Evolutionary conservation across 2,329 filamentous ascomycete genomes (phyloP).

Genomic region (Ophiostoma australiae): DNA sequence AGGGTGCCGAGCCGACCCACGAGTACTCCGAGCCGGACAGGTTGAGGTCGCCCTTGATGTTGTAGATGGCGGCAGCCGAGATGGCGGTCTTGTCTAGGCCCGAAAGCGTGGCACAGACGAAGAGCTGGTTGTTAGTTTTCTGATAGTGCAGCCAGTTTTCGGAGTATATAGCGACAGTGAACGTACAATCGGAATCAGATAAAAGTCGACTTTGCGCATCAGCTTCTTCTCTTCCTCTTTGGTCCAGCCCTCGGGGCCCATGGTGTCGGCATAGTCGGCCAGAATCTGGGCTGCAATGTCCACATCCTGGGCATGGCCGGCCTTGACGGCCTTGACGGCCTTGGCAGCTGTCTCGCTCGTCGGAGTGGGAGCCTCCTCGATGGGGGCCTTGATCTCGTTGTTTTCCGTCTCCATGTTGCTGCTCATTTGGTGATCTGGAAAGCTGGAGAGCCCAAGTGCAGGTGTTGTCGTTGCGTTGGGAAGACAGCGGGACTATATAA

Average conservation of each 20-base stretch:
- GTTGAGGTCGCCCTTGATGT: slow-evolving; percentile 28
- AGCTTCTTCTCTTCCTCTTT: slow-evolving; percentile 27
- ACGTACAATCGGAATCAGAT: slow-evolving; percentile 28
- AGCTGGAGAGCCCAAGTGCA: too few relatives aligned
- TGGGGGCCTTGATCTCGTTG: background rate
- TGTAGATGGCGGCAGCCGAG: slow-evolving; percentile 31
- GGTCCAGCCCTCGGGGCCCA: slow-evolving; percentile 24
- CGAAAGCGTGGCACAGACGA: slow-evolving; percentile 23
- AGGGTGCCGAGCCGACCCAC: slow-evolving; percentile 30
- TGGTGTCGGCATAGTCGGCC: slow-evolving; percentile 29
- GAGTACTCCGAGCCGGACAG: slow-evolving; percentile 31
- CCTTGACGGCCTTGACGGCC: slow-evolving; percentile 30
- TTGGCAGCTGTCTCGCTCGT: background rate
- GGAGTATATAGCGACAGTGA: slow-evolving; percentile 24
- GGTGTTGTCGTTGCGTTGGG: too few relatives aligned
- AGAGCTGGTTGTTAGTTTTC: slow-evolving; percentile 4
- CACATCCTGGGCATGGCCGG: slow-evolving; percentile 29
- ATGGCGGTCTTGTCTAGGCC: slow-evolving; percentile 30
- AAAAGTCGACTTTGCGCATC: slow-evolving; percentile 26
- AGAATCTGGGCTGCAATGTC: slow-evolving; percentile 32
- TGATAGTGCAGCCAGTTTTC: slow-evolving; percentile 18
- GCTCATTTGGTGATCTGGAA: background rate
- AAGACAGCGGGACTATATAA: background rate
- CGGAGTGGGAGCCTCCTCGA: background rate
- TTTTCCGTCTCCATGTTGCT: background rate